Evolutionary conservation across 164 flowering plant species (phyloP).

Genomic region (Tetracentron sinense): DNA sequence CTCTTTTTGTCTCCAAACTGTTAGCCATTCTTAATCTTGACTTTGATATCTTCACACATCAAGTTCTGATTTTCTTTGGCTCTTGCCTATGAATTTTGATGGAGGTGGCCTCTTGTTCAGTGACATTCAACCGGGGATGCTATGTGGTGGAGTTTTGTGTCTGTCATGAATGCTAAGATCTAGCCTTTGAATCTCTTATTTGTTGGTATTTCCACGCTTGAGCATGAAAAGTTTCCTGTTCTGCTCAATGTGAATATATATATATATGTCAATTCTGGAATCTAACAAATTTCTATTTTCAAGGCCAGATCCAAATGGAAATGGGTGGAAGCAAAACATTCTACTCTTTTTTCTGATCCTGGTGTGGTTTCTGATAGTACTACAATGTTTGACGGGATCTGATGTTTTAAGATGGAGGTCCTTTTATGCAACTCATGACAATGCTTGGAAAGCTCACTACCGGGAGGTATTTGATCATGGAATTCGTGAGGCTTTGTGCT

Average conservation of each 20-base stretch:
- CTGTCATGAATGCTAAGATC: too few relatives aligned
- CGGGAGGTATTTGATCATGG: slow-evolving; percentile 84
- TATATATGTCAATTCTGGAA: not conserved
- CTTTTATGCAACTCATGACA: slow-evolving; percentile 68
- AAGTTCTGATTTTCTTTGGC: too few relatives aligned
- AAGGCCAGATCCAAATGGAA: slow-evolving; percentile 28
- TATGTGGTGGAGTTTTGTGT: too few relatives aligned
- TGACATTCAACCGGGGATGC: too few relatives aligned
- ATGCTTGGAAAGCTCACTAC: slow-evolving; percentile 83
- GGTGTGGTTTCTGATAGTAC: slow-evolving; percentile 44
- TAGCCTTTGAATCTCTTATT: not conserved
- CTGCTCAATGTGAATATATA: not conserved
- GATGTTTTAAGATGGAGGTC: slow-evolving; percentile 82
- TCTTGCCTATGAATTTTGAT: too few relatives aligned
- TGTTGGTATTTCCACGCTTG: not conserved
- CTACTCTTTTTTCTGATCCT: slow-evolving; percentile 40
- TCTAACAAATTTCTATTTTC: slow-evolving; percentile 6
- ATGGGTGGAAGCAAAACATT: slow-evolving; percentile 31
- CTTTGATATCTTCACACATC: too few relatives aligned
- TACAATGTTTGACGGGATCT: slow-evolving; percentile 62
- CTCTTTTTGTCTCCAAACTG: too few relatives aligned
- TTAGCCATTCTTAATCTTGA: too few relatives aligned
- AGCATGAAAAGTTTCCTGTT: not conserved
- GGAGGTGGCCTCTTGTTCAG: too few relatives aligned
- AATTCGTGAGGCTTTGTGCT: slow-evolving; percentile 83